A percentile compares a stretch with the other conserved stretches of the same genome.
These are phyloP conservation scores for Coemansia sp. DNA, from an alignment of 192 early-diverging fungal species.

Conservation along the genomic window DNA sequence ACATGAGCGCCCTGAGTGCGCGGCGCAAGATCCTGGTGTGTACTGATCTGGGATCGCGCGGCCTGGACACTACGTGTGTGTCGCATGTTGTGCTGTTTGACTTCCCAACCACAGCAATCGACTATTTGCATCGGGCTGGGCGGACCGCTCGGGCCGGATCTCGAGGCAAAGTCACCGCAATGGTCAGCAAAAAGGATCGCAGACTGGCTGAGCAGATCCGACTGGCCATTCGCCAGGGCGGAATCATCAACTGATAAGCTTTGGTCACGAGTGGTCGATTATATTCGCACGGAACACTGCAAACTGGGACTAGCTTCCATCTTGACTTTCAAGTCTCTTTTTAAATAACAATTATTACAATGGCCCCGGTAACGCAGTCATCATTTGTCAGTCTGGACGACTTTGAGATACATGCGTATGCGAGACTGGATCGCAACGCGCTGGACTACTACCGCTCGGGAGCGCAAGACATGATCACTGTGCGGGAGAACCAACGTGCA, in stretches of 20 bases:
- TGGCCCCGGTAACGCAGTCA: constrained; percentile 2
- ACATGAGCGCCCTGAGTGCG: neutral
- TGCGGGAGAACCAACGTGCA: constrained; percentile 49
- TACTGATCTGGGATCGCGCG: constrained; percentile 89
- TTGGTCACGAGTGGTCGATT: neutral
- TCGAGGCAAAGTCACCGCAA: constrained; percentile 74
- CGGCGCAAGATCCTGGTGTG: constrained; percentile 70
- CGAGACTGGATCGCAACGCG: constrained; percentile 39
- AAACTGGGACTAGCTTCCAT: too few species aligned
- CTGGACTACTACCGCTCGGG: constrained; percentile 58
- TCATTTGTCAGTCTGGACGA: constrained; percentile 48
- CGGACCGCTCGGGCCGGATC: constrained; percentile 83
- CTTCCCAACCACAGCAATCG: constrained; percentile 85
- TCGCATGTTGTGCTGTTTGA: constrained; percentile 89
- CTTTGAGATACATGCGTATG: constrained; percentile 39
- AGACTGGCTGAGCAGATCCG: constrained; percentile 51
- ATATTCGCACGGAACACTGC: too few species aligned
- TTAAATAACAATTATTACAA: neutral
- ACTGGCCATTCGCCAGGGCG: constrained; percentile 52
- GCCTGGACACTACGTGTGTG: constrained; percentile 84
- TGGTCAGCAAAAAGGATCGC: constrained; percentile 74
- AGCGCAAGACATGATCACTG: constrained; percentile 55
- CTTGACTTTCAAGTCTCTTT: too few species aligned
- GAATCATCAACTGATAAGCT: constrained; percentile 28
- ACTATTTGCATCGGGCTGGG: constrained; percentile 91